Evolutionary conservation across 2,329 filamentous ascomycete species (phyloP).

Genomic region (Fusarium sp.): DNA sequence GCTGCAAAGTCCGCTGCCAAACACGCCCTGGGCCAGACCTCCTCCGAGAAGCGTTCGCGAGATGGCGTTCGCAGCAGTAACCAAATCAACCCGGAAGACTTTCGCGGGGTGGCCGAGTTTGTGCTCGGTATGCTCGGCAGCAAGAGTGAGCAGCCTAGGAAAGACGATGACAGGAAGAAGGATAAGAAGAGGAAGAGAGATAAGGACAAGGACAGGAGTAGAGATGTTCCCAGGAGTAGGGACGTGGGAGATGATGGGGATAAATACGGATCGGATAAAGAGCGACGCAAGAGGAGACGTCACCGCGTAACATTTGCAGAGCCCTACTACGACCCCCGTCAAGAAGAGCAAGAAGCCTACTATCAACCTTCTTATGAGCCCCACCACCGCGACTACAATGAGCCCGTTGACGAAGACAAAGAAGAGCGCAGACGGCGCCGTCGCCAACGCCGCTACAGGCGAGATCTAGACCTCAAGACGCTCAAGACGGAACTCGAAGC

Average conservation of each 20-base stretch:
- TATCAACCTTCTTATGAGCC: conserved; percentile 28
- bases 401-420: conserved; percentile 24
- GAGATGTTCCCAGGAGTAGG: conserved; percentile 22
- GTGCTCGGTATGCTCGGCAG: conserved; percentile 43
- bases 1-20: conserved; percentile 46
- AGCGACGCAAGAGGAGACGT: conserved; percentile 38
- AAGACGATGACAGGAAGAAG: conserved; percentile 24
- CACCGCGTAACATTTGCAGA: conserved; percentile 46
- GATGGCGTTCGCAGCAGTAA: conserved; percentile 25
- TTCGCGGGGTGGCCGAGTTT: conserved; percentile 42
- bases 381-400: conserved; percentile 2
- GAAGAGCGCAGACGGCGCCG: conserved; percentile 39
- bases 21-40: conserved; percentile 38
- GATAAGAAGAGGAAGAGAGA: conserved; percentile 39
- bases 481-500: conserved; percentile 45
- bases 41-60: conserved; percentile 24
- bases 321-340: conserved; percentile 34
- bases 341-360: conserved; percentile 22
- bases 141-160: conserved; percentile 22
- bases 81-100: conserved; percentile 43
- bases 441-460: conserved; percentile 35
- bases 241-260: conserved; percentile 25
- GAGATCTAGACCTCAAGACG: conserved; percentile 40
- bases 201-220: conserved; percentile 31
- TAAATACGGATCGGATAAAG: conserved; percentile 35